Evolutionary conservation across 768 basidiomycete species (phyloP), one percentile per base, ranked within the genome.

Genomic region (Podaxis sp.): DNA sequence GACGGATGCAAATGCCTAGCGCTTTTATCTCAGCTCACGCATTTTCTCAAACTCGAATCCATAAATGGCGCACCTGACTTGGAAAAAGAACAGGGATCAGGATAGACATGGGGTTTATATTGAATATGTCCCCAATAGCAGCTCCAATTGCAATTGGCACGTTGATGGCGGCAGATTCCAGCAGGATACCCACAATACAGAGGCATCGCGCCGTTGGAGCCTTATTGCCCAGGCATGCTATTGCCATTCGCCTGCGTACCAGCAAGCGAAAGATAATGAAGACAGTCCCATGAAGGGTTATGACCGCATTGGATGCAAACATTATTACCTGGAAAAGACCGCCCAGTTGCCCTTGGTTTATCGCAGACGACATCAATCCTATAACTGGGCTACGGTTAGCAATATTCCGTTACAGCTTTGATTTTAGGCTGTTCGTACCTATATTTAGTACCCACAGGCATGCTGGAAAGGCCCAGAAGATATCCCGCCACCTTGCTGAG

Each of bases 381-480:
- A 13, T 42, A 24, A 28, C 55, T 57, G 38, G 19, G 46, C n/a
- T 9, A 49, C 3, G 12, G 22, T 19, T 51, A 22, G n/a, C 11
- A 19, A 13, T 51, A 11, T 9, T 11, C 22, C 4, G 8, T 9
- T 4, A 22, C 28, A 22, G 3, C 15, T 22, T 42, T 24, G 24
- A 30, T 30, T 30, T 40, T 26, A n/a, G 19, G 36, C 11, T 7
- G 17, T 7, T 57, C 55, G 17, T 57, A 57, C 55, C 55, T 12
- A 40, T 4, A 24, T 24, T 30, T 8, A 57, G 22, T 12, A 26
- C 22, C 55, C 55, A 57, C 13, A 57, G 17, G 8, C 39, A 24
- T 6, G 38, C 19, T 42, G 55, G 55, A 42, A 57, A 33, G n/a
- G 42, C 15, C 55, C 55, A 57, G 22, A 57, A 44, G n/a, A 57